phyloP scores from a whole-genome alignment of 2,329 filamentous ascomycete genomes.

The Diaporthe eres region DNA sequence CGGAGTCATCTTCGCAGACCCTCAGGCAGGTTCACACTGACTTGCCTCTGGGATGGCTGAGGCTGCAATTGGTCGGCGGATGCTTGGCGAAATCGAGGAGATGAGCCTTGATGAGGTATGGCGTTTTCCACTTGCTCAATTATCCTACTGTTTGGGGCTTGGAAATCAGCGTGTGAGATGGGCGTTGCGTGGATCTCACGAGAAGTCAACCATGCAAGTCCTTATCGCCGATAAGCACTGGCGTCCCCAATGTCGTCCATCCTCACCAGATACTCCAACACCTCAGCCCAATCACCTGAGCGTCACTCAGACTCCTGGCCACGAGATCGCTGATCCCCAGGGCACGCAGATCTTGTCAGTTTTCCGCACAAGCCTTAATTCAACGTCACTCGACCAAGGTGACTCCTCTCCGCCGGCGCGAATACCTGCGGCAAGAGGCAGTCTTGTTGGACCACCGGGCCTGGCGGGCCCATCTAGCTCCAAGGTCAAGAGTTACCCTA shows the following conservation, averaged over 20 bases:
- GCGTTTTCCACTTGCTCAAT: constrained; percentile 30
- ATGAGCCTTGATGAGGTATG: constrained; percentile 71
- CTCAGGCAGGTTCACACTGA: background rate
- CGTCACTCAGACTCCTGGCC: background rate
- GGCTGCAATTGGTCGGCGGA: constrained; percentile 60
- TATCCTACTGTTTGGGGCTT: background rate
- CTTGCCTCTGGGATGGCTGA: constrained; percentile 50
- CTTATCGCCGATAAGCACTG: constrained; percentile 43
- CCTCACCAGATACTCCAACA: constrained; percentile 38
- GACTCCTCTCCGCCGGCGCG: constrained; percentile 18
- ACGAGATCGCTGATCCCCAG: constrained; percentile 38
- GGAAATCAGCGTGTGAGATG: constrained; percentile 41
- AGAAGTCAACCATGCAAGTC: background rate
- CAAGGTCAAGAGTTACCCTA: constrained; percentile 50
- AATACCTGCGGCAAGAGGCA: constrained; percentile 38
- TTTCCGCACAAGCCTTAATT: constrained; percentile 46
- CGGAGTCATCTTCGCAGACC: constrained; percentile 65
- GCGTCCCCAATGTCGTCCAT: constrained; percentile 34
- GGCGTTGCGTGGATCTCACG: constrained; percentile 6
- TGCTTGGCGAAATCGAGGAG: constrained; percentile 70
- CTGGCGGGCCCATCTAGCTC: constrained; percentile 14
- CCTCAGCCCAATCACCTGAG: constrained; percentile 1
- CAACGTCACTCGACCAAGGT: constrained; percentile 35
- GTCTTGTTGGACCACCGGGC: constrained; percentile 9
- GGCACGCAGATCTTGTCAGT: constrained; percentile 47